A percentile compares a stretch with the other conserved stretches of the same genome.
phyloP scores from a whole-genome alignment of 306 rosid species.

The Citrullus amarus region DNA sequence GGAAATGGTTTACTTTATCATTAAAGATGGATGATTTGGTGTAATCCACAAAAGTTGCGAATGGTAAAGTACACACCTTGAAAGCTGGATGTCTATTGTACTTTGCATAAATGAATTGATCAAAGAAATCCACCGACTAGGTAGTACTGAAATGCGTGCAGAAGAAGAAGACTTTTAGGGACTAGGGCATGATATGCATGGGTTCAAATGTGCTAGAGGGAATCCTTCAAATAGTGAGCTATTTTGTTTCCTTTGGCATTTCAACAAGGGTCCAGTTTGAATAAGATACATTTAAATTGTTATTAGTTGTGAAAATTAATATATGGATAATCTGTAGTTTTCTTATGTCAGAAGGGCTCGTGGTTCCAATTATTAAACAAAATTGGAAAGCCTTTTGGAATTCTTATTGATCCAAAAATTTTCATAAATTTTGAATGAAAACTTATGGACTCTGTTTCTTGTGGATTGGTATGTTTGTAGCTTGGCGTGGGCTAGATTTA shows the following conservation, averaged over 20 bases:
- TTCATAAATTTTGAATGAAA: background rate
- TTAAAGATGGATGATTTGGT: slow-evolving; percentile 6
- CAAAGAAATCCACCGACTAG: background rate
- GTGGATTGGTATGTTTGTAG: background rate
- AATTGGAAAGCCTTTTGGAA: background rate
- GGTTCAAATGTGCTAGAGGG: too few species aligned
- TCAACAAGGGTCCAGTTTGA: background rate
- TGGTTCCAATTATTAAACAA: background rate
- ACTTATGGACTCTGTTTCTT: background rate
- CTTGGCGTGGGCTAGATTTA: background rate
- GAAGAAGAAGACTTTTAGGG: background rate
- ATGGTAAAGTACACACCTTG: background rate
- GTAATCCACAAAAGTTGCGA: background rate
- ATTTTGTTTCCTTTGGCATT: background rate
- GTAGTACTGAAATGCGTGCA: background rate
- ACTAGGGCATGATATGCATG: background rate
- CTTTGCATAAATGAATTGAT: background rate
- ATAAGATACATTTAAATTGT: background rate
- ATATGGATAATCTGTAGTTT: background rate
- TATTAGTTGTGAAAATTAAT: background rate
- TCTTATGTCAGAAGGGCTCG: background rate
- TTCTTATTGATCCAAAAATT: background rate
- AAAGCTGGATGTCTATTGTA: background rate
- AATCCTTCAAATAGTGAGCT: too few species aligned
- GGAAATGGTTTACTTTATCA: background rate